Conservation (phyloP, 2,329 filamentous ascomycete genomes). For the Fusarium siculi region DNA sequence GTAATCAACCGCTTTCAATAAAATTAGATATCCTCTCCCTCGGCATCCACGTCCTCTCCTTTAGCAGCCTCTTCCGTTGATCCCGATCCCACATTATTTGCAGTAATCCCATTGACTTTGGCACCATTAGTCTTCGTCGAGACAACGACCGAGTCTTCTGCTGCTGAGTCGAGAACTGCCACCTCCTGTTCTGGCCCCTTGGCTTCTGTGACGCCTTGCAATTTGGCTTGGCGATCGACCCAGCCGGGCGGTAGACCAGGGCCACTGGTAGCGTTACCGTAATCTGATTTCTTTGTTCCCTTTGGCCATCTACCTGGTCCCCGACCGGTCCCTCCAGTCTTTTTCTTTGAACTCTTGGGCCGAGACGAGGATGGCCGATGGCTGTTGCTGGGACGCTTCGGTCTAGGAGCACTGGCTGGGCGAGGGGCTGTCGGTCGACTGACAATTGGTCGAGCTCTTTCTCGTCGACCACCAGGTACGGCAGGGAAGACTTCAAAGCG, state of each 20-base stretch:
- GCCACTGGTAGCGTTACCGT: conserved; percentile 73
- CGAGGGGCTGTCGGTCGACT: conserved; percentile 53
- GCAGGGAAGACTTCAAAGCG: conserved; percentile 85
- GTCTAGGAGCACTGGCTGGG: conserved; percentile 50
- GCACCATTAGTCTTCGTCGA: conserved; percentile 38
- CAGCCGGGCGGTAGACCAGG: conserved; percentile 71
- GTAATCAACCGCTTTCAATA: not conserved
- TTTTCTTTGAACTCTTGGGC: conserved; percentile 56
- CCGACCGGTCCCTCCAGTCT: conserved; percentile 70
- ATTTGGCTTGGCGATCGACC: conserved; percentile 49
- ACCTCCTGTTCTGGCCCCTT: conserved; percentile 23
- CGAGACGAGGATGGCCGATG: conserved; percentile 50
- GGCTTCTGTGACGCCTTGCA: conserved; percentile 29
- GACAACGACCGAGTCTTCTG: conserved; percentile 50
- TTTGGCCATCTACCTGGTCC: conserved; percentile 75
- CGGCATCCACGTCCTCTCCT: conserved; percentile 48
- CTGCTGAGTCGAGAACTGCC: conserved; percentile 37
- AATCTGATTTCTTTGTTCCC: conserved; percentile 75
- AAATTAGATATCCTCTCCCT: conserved; percentile 49
- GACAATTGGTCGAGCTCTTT: conserved; percentile 57
- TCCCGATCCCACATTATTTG: conserved; percentile 14
- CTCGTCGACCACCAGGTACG: conserved; percentile 60
- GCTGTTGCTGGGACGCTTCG: conserved; percentile 51
- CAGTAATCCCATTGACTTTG: conserved; percentile 26
- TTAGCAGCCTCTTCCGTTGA: conserved; percentile 18